Evolutionary conservation across 2,329 filamentous ascomycete species (phyloP).

Genomic region (Pestalotiopsis sp.): DNA sequence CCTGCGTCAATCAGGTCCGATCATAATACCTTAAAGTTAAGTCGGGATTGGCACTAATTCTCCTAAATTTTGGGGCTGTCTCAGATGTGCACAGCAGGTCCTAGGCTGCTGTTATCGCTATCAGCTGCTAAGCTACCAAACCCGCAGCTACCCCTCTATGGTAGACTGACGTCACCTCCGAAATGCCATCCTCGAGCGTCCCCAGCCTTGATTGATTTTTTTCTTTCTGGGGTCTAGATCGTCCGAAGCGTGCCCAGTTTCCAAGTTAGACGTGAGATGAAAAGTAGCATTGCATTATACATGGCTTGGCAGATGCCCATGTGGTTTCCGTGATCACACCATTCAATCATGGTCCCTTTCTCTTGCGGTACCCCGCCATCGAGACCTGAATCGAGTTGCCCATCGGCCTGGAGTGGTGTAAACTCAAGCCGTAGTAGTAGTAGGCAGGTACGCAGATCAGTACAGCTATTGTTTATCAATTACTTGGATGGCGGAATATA

Average conservation of each 20-base stretch:
- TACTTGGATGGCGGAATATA: background rate
- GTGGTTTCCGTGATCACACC: background rate
- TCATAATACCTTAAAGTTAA: background rate
- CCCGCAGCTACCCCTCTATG: background rate
- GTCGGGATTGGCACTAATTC: background rate
- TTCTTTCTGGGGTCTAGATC: background rate
- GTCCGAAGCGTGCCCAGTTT: background rate
- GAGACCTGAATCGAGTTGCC: no score
- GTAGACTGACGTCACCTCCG: background rate
- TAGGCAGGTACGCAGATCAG: background rate
- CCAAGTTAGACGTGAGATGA: background rate
- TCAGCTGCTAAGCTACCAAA: background rate
- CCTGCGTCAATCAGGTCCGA: conserved; percentile 4
- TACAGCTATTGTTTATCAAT: background rate
- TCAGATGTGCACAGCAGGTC: background rate
- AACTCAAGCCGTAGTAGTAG: background rate
- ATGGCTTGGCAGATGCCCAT: background rate
- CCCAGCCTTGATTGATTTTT: background rate
- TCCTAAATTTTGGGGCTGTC: background rate
- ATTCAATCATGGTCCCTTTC: background rate
- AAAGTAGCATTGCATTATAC: background rate
- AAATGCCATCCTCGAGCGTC: background rate
- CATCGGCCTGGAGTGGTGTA: background rate
- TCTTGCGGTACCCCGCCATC: no score
- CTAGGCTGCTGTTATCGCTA: background rate